phyloP scores from a whole-genome alignment of 495 filamentous ascomycete species.

The Saxispiralis lemnorum region DNA sequence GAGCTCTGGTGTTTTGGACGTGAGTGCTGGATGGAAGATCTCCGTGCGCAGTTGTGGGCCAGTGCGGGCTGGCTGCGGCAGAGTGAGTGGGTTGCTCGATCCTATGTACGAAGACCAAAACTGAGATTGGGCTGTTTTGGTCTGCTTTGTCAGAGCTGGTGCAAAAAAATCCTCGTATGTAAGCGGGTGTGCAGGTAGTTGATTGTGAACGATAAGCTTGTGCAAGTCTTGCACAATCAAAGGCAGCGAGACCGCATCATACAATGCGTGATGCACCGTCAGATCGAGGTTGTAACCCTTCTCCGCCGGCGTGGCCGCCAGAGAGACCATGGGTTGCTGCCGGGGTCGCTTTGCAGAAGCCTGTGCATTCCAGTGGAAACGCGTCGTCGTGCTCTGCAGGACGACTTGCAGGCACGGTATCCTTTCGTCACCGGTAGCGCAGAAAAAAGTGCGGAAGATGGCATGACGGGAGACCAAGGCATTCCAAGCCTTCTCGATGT shows the following conservation, averaged over 20 bases:
- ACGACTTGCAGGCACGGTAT: slow-evolving; percentile 38
- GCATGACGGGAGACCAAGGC: slow-evolving; percentile 33
- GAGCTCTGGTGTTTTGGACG: slow-evolving; percentile 12
- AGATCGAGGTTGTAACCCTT: slow-evolving; percentile 23
- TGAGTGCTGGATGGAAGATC: slow-evolving; percentile 23
- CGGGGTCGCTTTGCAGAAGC: slow-evolving; percentile 9
- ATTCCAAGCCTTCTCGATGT: slow-evolving; percentile 35
- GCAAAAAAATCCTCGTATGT: slow-evolving; percentile 20
- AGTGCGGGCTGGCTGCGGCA: slow-evolving; percentile 7
- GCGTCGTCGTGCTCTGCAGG: slow-evolving; percentile 15
- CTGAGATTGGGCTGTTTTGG: slow-evolving; percentile 9
- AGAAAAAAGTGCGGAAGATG: slow-evolving; percentile 46
- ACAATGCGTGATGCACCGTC: slow-evolving; percentile 44
- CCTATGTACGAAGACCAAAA: slow-evolving; percentile 43
- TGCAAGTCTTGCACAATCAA: slow-evolving; percentile 30
- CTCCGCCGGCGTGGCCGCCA: slow-evolving; percentile 17
- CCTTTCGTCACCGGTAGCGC: slow-evolving; percentile 26
- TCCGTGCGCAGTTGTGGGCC: slow-evolving; percentile 20
- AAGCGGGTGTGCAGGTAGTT: background rate
- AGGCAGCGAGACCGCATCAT: slow-evolving; percentile 40
- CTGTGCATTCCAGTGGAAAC: slow-evolving; percentile 6
- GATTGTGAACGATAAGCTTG: slow-evolving; percentile 16
- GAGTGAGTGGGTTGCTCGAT: slow-evolving; percentile 8
- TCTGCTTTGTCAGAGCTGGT: slow-evolving; percentile 12
- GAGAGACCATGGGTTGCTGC: slow-evolving; percentile 18